phyloP scores from a whole-genome alignment of 2,329 filamentous ascomycete genomes.

The Fusarium devonianum region DNA sequence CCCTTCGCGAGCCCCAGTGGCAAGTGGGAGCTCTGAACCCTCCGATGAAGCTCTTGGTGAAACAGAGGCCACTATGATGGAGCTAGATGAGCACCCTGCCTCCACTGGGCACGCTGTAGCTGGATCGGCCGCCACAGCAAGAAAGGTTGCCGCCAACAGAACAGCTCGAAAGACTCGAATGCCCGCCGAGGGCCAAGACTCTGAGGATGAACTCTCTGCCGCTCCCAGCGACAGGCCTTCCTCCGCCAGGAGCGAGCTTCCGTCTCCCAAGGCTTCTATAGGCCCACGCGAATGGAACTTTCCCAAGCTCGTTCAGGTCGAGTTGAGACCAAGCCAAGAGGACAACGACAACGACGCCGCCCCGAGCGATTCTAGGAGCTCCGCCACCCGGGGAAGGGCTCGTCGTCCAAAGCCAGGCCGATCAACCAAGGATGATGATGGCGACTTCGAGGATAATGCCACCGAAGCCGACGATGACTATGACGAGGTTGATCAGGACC shows the following conservation, averaged over 20 bases:
- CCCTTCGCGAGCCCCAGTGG: too few species aligned
- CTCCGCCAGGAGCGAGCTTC: too few species aligned
- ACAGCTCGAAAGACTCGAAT: background rate
- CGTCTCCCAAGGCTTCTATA: too few species aligned
- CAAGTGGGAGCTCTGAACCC: too few species aligned
- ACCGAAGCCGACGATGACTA: slow-evolving; percentile 6
- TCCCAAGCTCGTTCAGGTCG: background rate
- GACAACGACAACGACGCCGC: background rate
- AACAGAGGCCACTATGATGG: too few species aligned
- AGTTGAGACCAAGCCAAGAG: background rate
- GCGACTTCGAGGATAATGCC: slow-evolving; percentile 14
- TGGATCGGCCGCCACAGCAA: background rate
- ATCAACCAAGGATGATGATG: background rate
- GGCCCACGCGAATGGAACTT: too few species aligned
- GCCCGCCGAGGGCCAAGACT: background rate
- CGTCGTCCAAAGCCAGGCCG: background rate
- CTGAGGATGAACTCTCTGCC: slow-evolving; percentile 6
- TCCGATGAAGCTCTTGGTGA: too few species aligned
- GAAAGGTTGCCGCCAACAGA: background rate
- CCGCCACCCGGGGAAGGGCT: background rate
- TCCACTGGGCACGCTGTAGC: too few species aligned
- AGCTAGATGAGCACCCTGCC: too few species aligned
- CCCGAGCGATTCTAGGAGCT: slow-evolving; percentile 12
- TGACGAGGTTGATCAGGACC: slow-evolving; percentile 1
- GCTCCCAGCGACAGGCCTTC: slow-evolving; percentile 12